These are phyloP conservation scores for Trypanosoma avium DNA, from an alignment of 208 protist species.

Conservation along the genomic window DNA sequence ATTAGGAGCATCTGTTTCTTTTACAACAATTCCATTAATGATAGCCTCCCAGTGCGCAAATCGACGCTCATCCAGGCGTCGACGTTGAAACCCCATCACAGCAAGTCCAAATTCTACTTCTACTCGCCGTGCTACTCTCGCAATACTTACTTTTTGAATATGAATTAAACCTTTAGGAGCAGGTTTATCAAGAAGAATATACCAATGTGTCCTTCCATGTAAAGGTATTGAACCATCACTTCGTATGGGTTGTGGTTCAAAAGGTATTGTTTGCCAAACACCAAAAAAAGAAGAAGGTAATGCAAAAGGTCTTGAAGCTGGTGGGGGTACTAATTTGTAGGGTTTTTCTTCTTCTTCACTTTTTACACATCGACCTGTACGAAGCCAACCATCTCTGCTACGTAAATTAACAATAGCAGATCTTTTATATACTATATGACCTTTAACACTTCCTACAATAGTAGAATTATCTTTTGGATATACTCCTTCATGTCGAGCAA, in stretches of 20 bases:
- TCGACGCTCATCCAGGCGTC: slow-evolving; percentile 63
- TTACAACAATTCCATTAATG: slow-evolving; percentile 84
- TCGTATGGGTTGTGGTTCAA: slow-evolving; percentile 67
- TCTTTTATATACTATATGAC: slow-evolving; percentile 86
- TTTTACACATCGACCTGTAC: slow-evolving; percentile 66
- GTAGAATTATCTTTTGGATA: slow-evolving; percentile 79
- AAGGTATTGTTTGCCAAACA: slow-evolving; percentile 84
- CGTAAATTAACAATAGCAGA: slow-evolving; percentile 79
- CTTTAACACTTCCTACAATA: slow-evolving; percentile 82
- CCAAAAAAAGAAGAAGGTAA: slow-evolving; percentile 71
- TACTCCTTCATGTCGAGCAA: slow-evolving; percentile 76
- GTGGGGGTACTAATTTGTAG: slow-evolving; percentile 82
- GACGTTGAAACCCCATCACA: slow-evolving; percentile 72
- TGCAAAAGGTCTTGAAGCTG: slow-evolving; percentile 82
- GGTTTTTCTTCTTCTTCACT: slow-evolving; percentile 58
- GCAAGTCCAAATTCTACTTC: slow-evolving; percentile 72
- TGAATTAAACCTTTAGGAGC: slow-evolving; percentile 64
- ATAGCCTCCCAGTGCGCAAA: slow-evolving; percentile 76
- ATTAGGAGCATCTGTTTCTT: slow-evolving; percentile 36
- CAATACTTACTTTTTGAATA: slow-evolving; percentile 71
- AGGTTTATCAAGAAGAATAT: slow-evolving; percentile 64
- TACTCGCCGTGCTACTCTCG: slow-evolving; percentile 81
- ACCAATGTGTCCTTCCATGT: slow-evolving; percentile 83
- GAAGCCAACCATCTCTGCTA: slow-evolving; percentile 87
- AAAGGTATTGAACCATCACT: slow-evolving; percentile 61